These are phyloP conservation scores for Talaromyces wortmannii DNA, from an alignment of 495 filamentous ascomycete genomes.

Conservation along the genomic window DNA sequence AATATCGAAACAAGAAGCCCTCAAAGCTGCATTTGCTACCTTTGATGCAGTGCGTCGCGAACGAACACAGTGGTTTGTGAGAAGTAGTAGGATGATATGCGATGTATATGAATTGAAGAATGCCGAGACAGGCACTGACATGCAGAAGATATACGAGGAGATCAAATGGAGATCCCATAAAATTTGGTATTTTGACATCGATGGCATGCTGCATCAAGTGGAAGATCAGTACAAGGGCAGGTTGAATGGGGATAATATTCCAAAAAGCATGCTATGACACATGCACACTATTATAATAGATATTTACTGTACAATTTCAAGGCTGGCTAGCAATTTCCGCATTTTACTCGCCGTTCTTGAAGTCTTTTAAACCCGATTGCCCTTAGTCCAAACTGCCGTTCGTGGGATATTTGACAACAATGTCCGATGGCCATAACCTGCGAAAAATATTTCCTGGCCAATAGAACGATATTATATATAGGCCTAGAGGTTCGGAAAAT, in stretches of 20 bases:
- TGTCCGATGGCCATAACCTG: neutral
- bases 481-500: neutral
- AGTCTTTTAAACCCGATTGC: no score
- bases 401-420: neutral
- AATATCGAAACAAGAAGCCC: constrained; percentile 2
- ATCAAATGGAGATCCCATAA: constrained; percentile 16
- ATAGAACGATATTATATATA: neutral
- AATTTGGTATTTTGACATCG: constrained; percentile 27
- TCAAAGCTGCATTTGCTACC: constrained; percentile 10
- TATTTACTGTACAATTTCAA: neutral
- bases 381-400: no score
- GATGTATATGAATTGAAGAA: constrained; percentile 19
- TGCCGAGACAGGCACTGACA: constrained; percentile 8
- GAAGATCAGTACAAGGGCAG: neutral
- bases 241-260: neutral
- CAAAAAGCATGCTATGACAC: neutral
- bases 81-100: constrained; percentile 24
- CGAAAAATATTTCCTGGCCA: no score
- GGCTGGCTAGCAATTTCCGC: no score
- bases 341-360: no score
- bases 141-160: constrained; percentile 15
- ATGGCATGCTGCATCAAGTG: constrained; percentile 11
- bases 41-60: constrained; percentile 15
- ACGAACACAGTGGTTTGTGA: constrained; percentile 25
- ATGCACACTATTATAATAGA: neutral